Base-by-base conservation (phyloP, 1,139 yeast species). In the Oligophagozyma castellii region DNA sequence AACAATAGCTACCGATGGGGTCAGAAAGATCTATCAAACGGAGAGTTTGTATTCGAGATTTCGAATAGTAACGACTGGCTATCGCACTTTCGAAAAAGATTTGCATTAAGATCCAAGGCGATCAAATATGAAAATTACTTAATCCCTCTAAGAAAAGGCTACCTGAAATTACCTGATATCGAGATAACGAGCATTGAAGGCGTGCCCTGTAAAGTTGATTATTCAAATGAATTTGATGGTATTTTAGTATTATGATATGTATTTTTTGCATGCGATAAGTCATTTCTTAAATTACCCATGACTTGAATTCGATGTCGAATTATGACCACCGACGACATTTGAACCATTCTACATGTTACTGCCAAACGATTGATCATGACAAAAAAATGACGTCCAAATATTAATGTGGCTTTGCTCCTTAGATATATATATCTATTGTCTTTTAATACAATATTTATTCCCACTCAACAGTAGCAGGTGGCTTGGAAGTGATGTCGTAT, bases 401-500 rank as follows among this genome's bases (percentile, higher is more conserved):
- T n/a, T n/a, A n/a, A n/a, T n/a, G n/a, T n/a, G n/a, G n/a, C n/a
- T n/a, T n/a, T n/a, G n/a, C n/a, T n/a, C n/a, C n/a, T n/a, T n/a
- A n/a, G n/a, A n/a, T n/a, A n/a, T n/a, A n/a, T n/a, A n/a, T n/a
- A n/a, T n/a, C n/a, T n/a, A n/a, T n/a, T n/a, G n/a, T 18, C 7
- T 18, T 7, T 7, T 21, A 5, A n/a, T 21, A 11, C 11, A 21
- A 21, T 12, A 21, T 21, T 12, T 77, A 89, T 66, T 89, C 98
- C 96, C 96, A 89, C 61, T 89, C 98, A 46, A 89, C 98, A 37
- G 98, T 92, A 37, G 98, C 98, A 40, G 98, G 98, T 36, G 98
- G 98, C 65, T 89, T 89, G 38, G 95, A 84, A 39, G 98, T 89
- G 57, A 92, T 86, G 59, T 89, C 99, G 59, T 89, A 92, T 34